Evolutionary conservation across 1,139 yeast species (phyloP).

Genomic region (Geotrichum fermentans): DNA sequence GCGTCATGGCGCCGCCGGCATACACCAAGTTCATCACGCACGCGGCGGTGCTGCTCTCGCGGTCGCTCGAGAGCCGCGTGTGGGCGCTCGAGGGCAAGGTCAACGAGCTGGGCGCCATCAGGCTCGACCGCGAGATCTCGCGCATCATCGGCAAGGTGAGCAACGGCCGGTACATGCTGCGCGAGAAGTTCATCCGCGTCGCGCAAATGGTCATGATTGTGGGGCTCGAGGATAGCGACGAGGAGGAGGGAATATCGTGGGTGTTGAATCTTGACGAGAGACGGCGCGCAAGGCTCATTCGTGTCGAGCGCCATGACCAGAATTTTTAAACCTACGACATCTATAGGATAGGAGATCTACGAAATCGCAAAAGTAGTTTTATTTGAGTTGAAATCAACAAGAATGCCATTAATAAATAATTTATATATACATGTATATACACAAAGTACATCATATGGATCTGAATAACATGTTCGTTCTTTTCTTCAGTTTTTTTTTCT

Average conservation of each 20-base stretch:
- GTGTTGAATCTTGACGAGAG: slow-evolving; percentile 74
- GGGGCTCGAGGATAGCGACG: slow-evolving; percentile 81
- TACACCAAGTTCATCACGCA: slow-evolving; percentile 50
- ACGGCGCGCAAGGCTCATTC: slow-evolving; percentile 43
- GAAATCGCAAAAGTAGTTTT: too few species aligned
- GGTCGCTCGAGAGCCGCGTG: slow-evolving; percentile 61
- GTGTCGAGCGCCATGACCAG: slow-evolving; percentile 39
- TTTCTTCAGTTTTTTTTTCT: not conserved
- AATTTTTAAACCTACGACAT: slow-evolving; percentile 13
- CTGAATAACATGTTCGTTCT: not conserved
- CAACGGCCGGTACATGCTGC: slow-evolving; percentile 50
- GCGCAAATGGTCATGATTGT: slow-evolving; percentile 79
- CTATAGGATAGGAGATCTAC: not conserved
- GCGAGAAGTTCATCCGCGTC: slow-evolving; percentile 73
- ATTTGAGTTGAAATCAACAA: not conserved
- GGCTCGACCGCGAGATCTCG: slow-evolving; percentile 77
- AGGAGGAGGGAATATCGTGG: slow-evolving; percentile 65
- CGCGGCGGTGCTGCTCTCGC: slow-evolving; percentile 48
- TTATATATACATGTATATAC: not conserved
- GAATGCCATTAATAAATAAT: slow-evolving; percentile 8
- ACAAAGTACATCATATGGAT: too few species aligned
- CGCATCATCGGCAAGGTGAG: slow-evolving; percentile 48
- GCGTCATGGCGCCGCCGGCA: slow-evolving; percentile 49
- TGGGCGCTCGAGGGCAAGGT: slow-evolving; percentile 61
- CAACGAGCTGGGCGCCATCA: slow-evolving; percentile 79